Conservation (phyloP, 169 alveolate genomes). For the Eimeria falciformis region DNA sequence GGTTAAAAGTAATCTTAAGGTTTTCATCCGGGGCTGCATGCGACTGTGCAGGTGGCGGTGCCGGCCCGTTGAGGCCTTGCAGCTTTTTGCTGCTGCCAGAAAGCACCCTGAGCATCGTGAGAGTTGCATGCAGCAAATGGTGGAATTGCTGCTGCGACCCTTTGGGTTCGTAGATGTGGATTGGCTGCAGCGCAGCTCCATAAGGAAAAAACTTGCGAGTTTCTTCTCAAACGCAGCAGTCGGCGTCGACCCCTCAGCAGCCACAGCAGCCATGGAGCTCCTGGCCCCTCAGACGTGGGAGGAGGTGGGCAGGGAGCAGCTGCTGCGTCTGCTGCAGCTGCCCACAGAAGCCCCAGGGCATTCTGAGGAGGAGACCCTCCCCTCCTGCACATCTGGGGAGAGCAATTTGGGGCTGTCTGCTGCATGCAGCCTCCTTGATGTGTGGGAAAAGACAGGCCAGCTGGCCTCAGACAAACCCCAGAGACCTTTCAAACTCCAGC, state of each 20-base stretch:
- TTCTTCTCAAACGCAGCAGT: conserved; percentile 29
- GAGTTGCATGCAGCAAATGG: conserved; percentile 27
- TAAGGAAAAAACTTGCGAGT: neutral
- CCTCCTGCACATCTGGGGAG: neutral
- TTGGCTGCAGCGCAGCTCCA: conserved; percentile 30
- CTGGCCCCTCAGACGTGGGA: conserved; percentile 35
- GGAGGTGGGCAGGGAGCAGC: neutral
- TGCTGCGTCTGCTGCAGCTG: conserved; percentile 27
- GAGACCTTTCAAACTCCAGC: neutral
- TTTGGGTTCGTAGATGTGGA: conserved; percentile 7
- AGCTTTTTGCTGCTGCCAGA: conserved; percentile 39
- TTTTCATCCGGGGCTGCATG: too few relatives aligned
- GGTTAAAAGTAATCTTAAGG: neutral
- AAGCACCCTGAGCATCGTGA: neutral
- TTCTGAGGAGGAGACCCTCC: neutral
- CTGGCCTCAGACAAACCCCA: neutral
- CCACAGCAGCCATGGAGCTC: conserved; percentile 18
- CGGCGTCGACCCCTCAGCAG: conserved; percentile 27
- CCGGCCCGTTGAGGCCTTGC: conserved; percentile 41
- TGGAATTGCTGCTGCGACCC: conserved; percentile 57
- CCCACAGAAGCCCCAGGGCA: neutral
- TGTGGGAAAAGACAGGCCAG: neutral
- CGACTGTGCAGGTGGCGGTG: conserved; percentile 34
- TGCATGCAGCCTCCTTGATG: conserved; percentile 1
- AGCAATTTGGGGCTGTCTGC: conserved; percentile 21